Evolutionary conservation across 768 basidiomycete genomes (phyloP), one percentile per base, ranked within the genome.

Genomic region (Tubosaeta sp.): DNA sequence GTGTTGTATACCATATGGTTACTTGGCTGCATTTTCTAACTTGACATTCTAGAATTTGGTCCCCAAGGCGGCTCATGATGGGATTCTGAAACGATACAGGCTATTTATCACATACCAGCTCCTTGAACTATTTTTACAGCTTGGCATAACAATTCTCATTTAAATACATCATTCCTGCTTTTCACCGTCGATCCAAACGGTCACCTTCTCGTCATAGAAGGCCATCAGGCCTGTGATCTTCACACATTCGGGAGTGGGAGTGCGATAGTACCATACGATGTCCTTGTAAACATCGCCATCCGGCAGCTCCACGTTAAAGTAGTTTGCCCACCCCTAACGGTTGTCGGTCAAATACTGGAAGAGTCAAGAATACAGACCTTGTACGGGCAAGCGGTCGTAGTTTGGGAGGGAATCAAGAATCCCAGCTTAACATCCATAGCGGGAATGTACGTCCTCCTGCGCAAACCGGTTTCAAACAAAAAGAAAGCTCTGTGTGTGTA

Each of bases 181-280:
- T 50, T 73, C 73, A 16, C 76, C 83, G 57, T 86, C 83, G 14
- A 86, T 62, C 70, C 75, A 86, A 12, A 86, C 76, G 48, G 85
- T 82, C 26, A 86, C 78, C 54, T 81, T 84, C 58, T 87, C 84
- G 48, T 86, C 83, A 55, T 82, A 83, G 62, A 84, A 85, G 0
- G 82, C 78, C 7, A 81, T 66, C 52, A 75, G 74, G 16, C 82
- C 82, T 46, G 65, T 70, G 43, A 85, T 76, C 19, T 66, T 71
- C 4, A 73, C 68, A 37, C 78, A 78, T 54, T 85, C 84, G 0
- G 69, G 67, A 13, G 68, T 74, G 0, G 84, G 76, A 35, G 74
- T 72, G 26, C 74, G 77, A 65, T 86, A 86, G 74, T 76, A 85
- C 85, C 85, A 86, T 14, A 82, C 77, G 5, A 84, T 64, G 49